A percentile compares a stretch with the other conserved stretches of the same genome.
phyloP scores from a whole-genome alignment of 2,329 filamentous ascomycete species.

The Tolypocladium ophioglossoides region DNA sequence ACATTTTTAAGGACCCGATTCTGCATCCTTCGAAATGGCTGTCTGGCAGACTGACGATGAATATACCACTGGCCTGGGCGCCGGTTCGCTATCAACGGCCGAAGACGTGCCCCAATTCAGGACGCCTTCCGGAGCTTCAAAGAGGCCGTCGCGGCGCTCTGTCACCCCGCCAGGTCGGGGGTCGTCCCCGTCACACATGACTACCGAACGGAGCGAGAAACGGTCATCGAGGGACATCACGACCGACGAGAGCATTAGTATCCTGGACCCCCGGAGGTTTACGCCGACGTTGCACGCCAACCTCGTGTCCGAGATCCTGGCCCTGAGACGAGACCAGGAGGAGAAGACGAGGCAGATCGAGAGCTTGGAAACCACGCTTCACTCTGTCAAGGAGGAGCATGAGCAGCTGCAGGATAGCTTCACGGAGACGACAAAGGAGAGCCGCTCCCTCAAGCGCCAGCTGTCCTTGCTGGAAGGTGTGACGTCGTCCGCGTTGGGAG shows the following conservation, averaged over 20 bases:
- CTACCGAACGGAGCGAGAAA: conserved; percentile 31
- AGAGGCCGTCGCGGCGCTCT: conserved; percentile 50
- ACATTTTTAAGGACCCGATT: neutral
- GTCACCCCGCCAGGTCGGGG: conserved; percentile 50
- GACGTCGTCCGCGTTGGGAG: conserved; percentile 73
- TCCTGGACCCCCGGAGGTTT: conserved; percentile 82
- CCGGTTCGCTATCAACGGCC: conserved; percentile 56
- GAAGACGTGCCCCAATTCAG: conserved; percentile 59
- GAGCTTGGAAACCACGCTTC: conserved; percentile 64
- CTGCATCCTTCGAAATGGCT: conserved; percentile 31
- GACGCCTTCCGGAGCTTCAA: conserved; percentile 55
- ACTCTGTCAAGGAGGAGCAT: conserved; percentile 61
- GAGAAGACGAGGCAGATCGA: conserved; percentile 83
- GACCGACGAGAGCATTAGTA: conserved; percentile 58
- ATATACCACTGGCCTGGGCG: conserved; percentile 39
- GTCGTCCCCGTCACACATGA: conserved; percentile 45
- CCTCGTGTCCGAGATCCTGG: conserved; percentile 86
- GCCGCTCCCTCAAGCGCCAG: conserved; percentile 71
- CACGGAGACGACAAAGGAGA: conserved; percentile 60
- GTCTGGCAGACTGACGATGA: conserved; percentile 56
- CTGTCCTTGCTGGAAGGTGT: conserved; percentile 80
- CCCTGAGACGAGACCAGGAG: conserved; percentile 79
- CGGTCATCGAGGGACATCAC: conserved; percentile 47
- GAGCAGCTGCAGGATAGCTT: conserved; percentile 57
- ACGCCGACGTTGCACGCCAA: conserved; percentile 93